Evolutionary conservation across 83 land plant genomes (phyloP).

Genomic region (Picea abies): DNA sequence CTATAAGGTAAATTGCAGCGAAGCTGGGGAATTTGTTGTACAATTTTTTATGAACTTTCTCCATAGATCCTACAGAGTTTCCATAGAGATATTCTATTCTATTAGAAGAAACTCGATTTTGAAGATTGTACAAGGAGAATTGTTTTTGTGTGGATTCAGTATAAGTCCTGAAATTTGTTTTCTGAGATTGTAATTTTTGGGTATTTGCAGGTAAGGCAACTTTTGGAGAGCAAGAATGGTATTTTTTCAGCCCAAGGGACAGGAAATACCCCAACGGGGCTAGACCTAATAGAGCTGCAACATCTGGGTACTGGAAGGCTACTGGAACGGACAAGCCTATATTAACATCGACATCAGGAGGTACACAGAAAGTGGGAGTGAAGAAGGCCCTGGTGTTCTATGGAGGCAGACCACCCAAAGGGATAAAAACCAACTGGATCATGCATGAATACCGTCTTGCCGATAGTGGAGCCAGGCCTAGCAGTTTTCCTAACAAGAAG

Average conservation of each 20-base stretch:
- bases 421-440: constrained; percentile 26
- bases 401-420: constrained; percentile 19
- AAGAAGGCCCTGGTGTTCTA: constrained; percentile 29
- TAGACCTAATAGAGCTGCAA: constrained; percentile 22
- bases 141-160: neutral
- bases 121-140: too few species aligned
- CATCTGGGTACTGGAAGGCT: constrained; percentile 26
- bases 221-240: constrained; percentile 25
- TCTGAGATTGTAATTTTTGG: neutral
- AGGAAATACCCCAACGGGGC: constrained; percentile 28
- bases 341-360: constrained; percentile 12
- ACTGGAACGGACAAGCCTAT: constrained; percentile 28
- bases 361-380: constrained; percentile 23
- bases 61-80: neutral
- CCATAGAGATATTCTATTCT: neutral
- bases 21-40: too few species aligned
- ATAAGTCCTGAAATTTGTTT: neutral
- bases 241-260: constrained; percentile 24
- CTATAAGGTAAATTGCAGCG: too few species aligned
- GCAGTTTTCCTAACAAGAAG: constrained; percentile 12
- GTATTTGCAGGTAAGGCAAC: constrained; percentile 15
- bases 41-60: neutral
- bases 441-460: constrained; percentile 29
- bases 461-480: constrained; percentile 13
- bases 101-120: neutral